phyloP scores from a whole-genome alignment of 768 basidiomycete genomes.

The Clavulina sp. region DNA sequence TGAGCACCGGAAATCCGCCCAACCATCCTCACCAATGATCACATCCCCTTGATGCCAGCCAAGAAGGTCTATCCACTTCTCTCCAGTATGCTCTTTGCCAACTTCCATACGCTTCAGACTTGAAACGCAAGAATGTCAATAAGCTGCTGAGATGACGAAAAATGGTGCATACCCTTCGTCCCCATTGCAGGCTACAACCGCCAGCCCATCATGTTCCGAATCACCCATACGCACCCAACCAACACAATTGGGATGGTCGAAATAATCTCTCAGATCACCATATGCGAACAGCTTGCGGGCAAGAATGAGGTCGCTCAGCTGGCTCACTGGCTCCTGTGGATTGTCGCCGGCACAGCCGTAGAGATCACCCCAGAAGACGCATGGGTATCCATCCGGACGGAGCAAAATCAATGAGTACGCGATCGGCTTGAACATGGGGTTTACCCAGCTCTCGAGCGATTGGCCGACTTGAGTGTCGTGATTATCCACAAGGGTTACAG shows the following conservation, averaged over 20 bases:
- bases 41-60: no score
- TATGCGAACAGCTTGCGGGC: constrained; percentile 52
- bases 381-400: constrained; percentile 57
- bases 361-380: constrained; percentile 68
- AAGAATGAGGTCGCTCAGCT: constrained; percentile 38
- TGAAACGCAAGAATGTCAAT: no score
- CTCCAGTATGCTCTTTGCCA: no score
- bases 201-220: constrained; percentile 10
- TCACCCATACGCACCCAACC: constrained; percentile 55
- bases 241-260: constrained; percentile 39
- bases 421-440: constrained; percentile 53
- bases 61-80: no score
- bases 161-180: no score
- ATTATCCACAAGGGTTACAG: constrained; percentile 83
- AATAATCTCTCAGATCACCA: constrained; percentile 45
- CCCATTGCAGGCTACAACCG: neutral
- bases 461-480: constrained; percentile 54
- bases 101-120: no score
- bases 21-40: no score
- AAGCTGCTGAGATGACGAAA: no score
- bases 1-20: no score
- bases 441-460: constrained; percentile 67
- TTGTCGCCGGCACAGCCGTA: constrained; percentile 28
- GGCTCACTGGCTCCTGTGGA: no score
- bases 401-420: constrained; percentile 70